A percentile compares a stretch with the other conserved stretches of the same genome.
Evolutionary conservation across 2,329 filamentous ascomycete species (phyloP).

Genomic region (Bipolaris sorokiniana): DNA sequence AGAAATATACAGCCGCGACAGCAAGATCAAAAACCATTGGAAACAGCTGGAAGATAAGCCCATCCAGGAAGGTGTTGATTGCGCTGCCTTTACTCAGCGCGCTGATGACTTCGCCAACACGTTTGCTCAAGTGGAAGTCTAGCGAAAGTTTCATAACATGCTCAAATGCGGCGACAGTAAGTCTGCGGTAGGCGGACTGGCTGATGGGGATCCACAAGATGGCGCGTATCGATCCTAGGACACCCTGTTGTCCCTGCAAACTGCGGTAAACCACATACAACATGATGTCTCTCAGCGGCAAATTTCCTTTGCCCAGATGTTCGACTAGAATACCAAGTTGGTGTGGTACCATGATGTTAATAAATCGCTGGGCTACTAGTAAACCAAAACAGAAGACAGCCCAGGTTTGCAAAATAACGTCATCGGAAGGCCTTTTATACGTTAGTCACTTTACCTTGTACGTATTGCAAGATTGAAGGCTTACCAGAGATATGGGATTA

Average conservation of each 20-base stretch:
- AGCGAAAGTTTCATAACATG: slow-evolving; percentile 94
- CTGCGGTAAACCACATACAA: slow-evolving; percentile 80
- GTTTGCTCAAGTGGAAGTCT: slow-evolving; percentile 95
- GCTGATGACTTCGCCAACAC: slow-evolving; percentile 93
- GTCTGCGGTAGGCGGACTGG: slow-evolving; percentile 92
- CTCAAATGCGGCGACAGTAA: slow-evolving; percentile 94
- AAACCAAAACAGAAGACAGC: too few species aligned
- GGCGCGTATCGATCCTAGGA: slow-evolving; percentile 81
- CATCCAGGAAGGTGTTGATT: slow-evolving; percentile 95
- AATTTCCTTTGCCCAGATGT: too few species aligned
- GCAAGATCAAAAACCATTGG: slow-evolving; percentile 92
- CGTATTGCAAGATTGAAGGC: too few species aligned
- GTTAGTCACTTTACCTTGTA: too few species aligned
- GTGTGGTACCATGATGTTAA: too few species aligned
- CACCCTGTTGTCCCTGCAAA: slow-evolving; percentile 85
- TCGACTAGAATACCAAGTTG: too few species aligned
- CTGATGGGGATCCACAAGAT: slow-evolving; percentile 95
- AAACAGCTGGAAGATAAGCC: slow-evolving; percentile 92
- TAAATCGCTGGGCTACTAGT: too few species aligned
- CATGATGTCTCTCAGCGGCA: too few species aligned
- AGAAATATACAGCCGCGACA: slow-evolving; percentile 82
- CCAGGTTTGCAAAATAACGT: too few species aligned
- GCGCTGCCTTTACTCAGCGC: slow-evolving; percentile 94
- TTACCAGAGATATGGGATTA: too few species aligned
- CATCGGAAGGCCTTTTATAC: too few species aligned